Conservation (phyloP, 2,329 filamentous ascomycete species). For the Aspergillus cejpii region DNA sequence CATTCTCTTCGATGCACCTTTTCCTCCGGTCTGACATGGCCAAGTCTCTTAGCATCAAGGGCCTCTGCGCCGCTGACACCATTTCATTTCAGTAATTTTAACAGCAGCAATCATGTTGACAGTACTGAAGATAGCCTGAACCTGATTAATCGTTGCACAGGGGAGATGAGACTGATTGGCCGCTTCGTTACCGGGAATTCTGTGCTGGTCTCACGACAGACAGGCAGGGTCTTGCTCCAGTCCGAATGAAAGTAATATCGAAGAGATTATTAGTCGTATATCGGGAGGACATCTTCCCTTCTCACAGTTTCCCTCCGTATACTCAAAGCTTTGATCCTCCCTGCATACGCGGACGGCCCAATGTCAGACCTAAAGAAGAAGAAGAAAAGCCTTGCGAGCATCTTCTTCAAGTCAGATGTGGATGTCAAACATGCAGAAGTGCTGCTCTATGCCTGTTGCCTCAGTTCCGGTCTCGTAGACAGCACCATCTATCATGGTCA, state of each 20-base stretch:
- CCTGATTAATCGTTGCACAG: background rate
- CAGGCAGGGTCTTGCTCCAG: background rate
- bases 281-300: background rate
- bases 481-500: too few species aligned
- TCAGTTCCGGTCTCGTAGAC: conserved; percentile 26
- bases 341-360: background rate
- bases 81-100: too few species aligned
- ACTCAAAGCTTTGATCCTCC: background rate
- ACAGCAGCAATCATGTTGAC: too few species aligned
- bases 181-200: background rate
- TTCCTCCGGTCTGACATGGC: background rate
- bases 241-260: background rate
- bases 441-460: conserved; percentile 24
- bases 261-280: background rate
- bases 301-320: background rate
- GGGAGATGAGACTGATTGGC: background rate
- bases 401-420: conserved; percentile 18
- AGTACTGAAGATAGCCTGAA: background rate
- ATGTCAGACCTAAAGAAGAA: conserved; percentile 4
- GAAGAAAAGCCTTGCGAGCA: conserved; percentile 5
- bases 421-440: conserved; percentile 20
- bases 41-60: background rate
- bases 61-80: background rate
- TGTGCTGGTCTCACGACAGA: background rate
- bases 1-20: background rate